phyloP scores from a whole-genome alignment of 2,329 filamentous ascomycete species.

The Cryoendolithus antarcticus region DNA sequence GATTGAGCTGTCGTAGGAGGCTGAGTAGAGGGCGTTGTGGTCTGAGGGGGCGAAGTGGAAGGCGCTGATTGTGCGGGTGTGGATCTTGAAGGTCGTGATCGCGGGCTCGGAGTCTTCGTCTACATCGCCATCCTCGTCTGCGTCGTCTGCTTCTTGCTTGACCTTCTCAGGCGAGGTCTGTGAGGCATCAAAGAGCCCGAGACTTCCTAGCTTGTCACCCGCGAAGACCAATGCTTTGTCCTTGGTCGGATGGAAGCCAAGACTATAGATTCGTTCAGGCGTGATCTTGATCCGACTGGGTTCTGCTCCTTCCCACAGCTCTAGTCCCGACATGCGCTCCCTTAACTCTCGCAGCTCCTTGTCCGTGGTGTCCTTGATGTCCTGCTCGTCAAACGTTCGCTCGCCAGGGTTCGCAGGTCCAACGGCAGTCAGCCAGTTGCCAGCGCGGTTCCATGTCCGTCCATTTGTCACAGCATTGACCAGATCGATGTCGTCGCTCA shows the following conservation, averaged over 20 bases:
- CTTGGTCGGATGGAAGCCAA: slow-evolving; percentile 76
- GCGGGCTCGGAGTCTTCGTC: slow-evolving; percentile 55
- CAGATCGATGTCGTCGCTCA: slow-evolving; percentile 58
- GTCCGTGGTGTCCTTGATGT: slow-evolving; percentile 67
- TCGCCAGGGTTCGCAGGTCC: slow-evolving; percentile 67
- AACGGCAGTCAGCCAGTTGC: slow-evolving; percentile 55
- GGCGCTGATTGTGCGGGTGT: slow-evolving; percentile 75
- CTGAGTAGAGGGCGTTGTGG: slow-evolving; percentile 63
- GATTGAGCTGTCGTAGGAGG: slow-evolving; percentile 88
- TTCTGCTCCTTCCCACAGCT: slow-evolving; percentile 72
- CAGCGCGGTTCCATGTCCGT: slow-evolving; percentile 52
- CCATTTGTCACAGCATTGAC: slow-evolving; percentile 70
- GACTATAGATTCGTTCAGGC: slow-evolving; percentile 72
- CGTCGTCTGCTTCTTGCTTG: slow-evolving; percentile 38
- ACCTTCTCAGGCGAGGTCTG: slow-evolving; percentile 43
- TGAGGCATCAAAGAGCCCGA: slow-evolving; percentile 83
- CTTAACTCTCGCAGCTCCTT: slow-evolving; percentile 61
- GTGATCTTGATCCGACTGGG: slow-evolving; percentile 85
- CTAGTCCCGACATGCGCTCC: slow-evolving; percentile 62
- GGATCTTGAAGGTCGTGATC: slow-evolving; percentile 83
- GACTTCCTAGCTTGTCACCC: slow-evolving; percentile 81
- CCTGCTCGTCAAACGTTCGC: slow-evolving; percentile 71
- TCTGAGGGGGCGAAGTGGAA: slow-evolving; percentile 68
- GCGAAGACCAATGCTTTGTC: slow-evolving; percentile 85
- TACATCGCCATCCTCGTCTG: slow-evolving; percentile 58